Base-by-base conservation (phyloP, 2,329 filamentous ascomycete species). In the Lasiodiplodia gonubiensis region DNA sequence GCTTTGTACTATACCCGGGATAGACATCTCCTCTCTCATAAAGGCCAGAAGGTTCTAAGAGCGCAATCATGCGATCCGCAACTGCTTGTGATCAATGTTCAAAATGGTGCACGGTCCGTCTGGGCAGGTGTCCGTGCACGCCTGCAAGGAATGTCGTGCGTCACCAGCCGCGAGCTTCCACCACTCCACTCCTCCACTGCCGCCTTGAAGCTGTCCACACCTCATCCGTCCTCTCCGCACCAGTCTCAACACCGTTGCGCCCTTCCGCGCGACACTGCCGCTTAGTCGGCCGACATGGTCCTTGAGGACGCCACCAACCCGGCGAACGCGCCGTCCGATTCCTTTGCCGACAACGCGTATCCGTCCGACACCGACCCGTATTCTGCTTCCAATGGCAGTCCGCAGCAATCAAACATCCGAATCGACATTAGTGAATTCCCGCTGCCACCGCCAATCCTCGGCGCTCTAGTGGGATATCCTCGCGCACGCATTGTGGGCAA, bases 381-480 rank as follows among this genome's bases (percentile, higher is more conserved):
- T 70, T 71, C 76, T 35, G 69, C 71, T 39, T 52, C 59, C 8
- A 25, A 51, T 51, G n/a, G n/a, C 11, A 5, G 27, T 16, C 18
- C 18, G 25, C 57, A 51, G 18, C n/a, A n/a, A 14, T 30, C 21
- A 21, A 16, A 3, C 30, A 11, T 51, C 30, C 60, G 39, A 39
- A 77, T 81, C 73, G 79, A 82, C 67, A 65, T 79, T 52, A 75
- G 72, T 64, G 67, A 72, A 46, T 73, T 83, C 2, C 79, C 81
- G 6, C 74, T 73, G 52, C 78, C 78, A 5, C 71, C 79, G 48
- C 74, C 76, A 5, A 57, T 81, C 18, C 59, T 81, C 49, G 76
- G 73, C 18, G 71, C 72, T 4, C 71, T 74, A 25, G 67, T 75
- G 27, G 74, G 75, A 11, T 77, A 76, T 60, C 75, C 77, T 4